These are phyloP conservation scores for Cyphellophora attinorum DNA, from an alignment of 2,329 filamentous ascomycete species.

Conservation along the genomic window DNA sequence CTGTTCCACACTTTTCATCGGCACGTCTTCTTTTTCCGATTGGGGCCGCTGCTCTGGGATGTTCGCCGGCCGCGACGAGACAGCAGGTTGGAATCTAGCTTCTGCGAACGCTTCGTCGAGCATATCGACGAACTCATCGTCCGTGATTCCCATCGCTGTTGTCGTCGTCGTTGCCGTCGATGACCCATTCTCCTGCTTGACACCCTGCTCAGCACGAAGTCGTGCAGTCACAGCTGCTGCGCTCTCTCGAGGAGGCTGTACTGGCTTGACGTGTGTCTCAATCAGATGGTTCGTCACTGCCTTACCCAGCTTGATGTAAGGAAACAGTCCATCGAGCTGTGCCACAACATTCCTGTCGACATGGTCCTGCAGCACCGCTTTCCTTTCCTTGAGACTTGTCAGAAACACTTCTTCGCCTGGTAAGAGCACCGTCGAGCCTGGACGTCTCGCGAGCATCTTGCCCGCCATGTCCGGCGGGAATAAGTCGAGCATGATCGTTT, in stretches of 20 bases:
- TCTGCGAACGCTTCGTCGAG: too few relatives aligned
- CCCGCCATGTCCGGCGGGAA: conserved; percentile 50
- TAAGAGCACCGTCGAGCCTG: conserved; percentile 44
- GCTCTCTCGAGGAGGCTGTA: too few relatives aligned
- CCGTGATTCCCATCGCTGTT: neutral
- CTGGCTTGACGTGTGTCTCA: conserved; percentile 50
- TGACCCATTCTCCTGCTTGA: conserved; percentile 30
- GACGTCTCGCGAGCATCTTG: conserved; percentile 43
- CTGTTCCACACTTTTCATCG: too few relatives aligned
- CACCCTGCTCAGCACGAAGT: too few relatives aligned
- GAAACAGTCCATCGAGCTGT: conserved; percentile 48
- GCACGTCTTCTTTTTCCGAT: too few relatives aligned
- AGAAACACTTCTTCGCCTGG: conserved; percentile 53
- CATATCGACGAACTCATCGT: too few relatives aligned
- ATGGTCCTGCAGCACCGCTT: conserved; percentile 47
- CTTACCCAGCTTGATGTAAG: conserved; percentile 54
- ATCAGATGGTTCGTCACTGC: conserved; percentile 50
- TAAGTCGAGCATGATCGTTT: conserved; percentile 48
- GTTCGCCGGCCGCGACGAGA: neutral
- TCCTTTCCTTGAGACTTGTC: conserved; percentile 42
- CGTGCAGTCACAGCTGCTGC: too few relatives aligned
- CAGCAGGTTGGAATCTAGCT: too few relatives aligned
- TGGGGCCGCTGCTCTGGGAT: conserved; percentile 1
- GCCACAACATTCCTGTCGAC: conserved; percentile 41
- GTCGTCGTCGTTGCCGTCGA: conserved; percentile 17